Percentiles rank a stretch among this genome's conserved stretches.
phyloP scores from a whole-genome alignment of 805 yeast species.

The Saccharomycopsis sp. region DNA sequence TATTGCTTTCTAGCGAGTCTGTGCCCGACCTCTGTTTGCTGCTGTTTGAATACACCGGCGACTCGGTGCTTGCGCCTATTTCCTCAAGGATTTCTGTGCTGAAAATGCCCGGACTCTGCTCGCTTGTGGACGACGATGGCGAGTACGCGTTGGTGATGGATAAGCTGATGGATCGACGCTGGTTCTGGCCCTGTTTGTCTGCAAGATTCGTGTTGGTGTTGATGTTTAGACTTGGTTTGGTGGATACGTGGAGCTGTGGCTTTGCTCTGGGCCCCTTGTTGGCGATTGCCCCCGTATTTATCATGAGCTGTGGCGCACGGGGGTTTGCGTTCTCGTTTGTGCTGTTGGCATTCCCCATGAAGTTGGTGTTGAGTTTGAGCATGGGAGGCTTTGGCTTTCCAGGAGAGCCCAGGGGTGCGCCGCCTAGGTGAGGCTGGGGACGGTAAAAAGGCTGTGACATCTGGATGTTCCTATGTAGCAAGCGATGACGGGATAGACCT shows the following conservation, averaged over 20 bases:
- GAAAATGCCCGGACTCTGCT: conserved; percentile 20
- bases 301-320: background rate
- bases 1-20: background rate
- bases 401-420: background rate
- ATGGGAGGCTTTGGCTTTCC: background rate
- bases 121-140: conserved; percentile 17
- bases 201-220: background rate
- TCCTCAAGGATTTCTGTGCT: conserved; percentile 20
- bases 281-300: background rate
- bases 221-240: background rate
- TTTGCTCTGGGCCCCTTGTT: background rate
- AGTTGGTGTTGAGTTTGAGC: background rate
- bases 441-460: background rate
- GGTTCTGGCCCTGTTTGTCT: conserved; percentile 1
- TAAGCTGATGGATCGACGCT: conserved; percentile 11
- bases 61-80: conserved; percentile 9
- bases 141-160: conserved; percentile 21
- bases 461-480: no score
- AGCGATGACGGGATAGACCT: no score
- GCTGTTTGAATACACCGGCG: background rate
- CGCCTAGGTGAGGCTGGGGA: background rate
- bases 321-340: background rate
- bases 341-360: background rate
- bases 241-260: background rate
- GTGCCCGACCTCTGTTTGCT: background rate